phyloP scores from a whole-genome alignment of 2,329 filamentous ascomycete genomes.

The Aspergillus brasiliensis region DNA sequence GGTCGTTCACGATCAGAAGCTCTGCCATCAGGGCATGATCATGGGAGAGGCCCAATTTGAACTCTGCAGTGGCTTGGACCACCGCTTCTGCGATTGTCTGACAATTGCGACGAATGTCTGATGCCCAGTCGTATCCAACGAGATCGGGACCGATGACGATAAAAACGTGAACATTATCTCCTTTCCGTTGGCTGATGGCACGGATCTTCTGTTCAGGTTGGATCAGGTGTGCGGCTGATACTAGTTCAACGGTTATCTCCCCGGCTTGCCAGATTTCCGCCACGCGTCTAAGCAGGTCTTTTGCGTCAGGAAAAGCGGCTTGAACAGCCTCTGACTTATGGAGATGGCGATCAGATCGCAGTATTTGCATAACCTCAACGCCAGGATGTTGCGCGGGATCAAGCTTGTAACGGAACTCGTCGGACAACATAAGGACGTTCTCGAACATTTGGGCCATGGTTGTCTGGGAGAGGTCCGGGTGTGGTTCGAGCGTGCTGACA shows the following conservation, averaged over 20 bases:
- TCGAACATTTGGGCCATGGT: constrained; percentile 15
- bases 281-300: constrained; percentile 32
- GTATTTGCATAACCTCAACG: constrained; percentile 44
- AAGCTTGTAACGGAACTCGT: constrained; percentile 44
- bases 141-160: constrained; percentile 30
- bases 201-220: constrained; percentile 16
- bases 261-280: constrained; percentile 34
- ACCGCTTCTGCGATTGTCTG: constrained; percentile 40
- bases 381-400: constrained; percentile 45
- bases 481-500: constrained; percentile 29
- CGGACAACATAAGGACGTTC: constrained; percentile 33
- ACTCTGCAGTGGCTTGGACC: constrained; percentile 37
- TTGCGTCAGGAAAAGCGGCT: constrained; percentile 49
- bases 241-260: constrained; percentile 17
- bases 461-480: constrained; percentile 12
- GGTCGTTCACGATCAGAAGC: constrained; percentile 28
- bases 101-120: constrained; percentile 35
- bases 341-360: constrained; percentile 38
- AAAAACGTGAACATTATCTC: constrained; percentile 26
- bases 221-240: constrained; percentile 15
- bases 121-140: constrained; percentile 23
- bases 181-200: constrained; percentile 15
- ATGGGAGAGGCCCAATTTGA: constrained; percentile 34
- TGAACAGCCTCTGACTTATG: constrained; percentile 20
- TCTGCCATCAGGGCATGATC: constrained; percentile 36